These are phyloP conservation scores for Lichenothelia convexa DNA, from an alignment of 495 filamentous ascomycete genomes.

Conservation along the genomic window DNA sequence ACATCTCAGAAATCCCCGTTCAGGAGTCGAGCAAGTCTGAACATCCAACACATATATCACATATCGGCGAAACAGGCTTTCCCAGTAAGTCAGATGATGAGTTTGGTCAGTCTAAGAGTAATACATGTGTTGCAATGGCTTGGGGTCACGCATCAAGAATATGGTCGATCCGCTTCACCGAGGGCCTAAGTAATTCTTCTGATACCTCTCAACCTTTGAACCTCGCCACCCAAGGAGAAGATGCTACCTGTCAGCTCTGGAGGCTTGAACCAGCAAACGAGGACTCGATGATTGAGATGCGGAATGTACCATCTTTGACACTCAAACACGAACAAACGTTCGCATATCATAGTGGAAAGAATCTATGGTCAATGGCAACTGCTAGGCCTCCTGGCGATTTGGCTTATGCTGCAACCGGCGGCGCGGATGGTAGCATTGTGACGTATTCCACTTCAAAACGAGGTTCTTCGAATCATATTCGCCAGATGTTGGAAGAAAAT, in stretches of 20 bases:
- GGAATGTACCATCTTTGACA: too few species aligned
- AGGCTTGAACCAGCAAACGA: slow-evolving; percentile 1
- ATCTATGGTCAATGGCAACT: slow-evolving; percentile 66
- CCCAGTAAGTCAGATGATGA: too few species aligned
- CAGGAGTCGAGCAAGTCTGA: too few species aligned
- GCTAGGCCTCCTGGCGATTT: slow-evolving; percentile 11
- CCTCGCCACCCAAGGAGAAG: slow-evolving; percentile 16
- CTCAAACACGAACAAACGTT: slow-evolving; percentile 35
- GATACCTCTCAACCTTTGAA: too few species aligned
- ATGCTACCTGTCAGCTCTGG: slow-evolving; percentile 13
- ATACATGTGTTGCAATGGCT: slow-evolving; percentile 33
- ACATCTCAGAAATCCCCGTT: slow-evolving; percentile 39
- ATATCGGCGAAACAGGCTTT: too few species aligned
- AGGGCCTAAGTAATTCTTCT: too few species aligned
- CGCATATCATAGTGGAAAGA: slow-evolving; percentile 61
- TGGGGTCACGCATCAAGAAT: slow-evolving; percentile 84
- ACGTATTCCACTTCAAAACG: neutral
- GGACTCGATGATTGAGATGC: neutral
- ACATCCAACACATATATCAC: too few species aligned
- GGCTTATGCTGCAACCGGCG: slow-evolving; percentile 52
- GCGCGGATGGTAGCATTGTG: slow-evolving; percentile 48
- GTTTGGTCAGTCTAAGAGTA: slow-evolving; percentile 17
- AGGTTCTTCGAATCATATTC: neutral
- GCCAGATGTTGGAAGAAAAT: neutral
- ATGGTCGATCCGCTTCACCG: slow-evolving; percentile 63